These are phyloP conservation scores for Prunus dulcis DNA, from an alignment of 306 rosid genomes.

Conservation along the genomic window DNA sequence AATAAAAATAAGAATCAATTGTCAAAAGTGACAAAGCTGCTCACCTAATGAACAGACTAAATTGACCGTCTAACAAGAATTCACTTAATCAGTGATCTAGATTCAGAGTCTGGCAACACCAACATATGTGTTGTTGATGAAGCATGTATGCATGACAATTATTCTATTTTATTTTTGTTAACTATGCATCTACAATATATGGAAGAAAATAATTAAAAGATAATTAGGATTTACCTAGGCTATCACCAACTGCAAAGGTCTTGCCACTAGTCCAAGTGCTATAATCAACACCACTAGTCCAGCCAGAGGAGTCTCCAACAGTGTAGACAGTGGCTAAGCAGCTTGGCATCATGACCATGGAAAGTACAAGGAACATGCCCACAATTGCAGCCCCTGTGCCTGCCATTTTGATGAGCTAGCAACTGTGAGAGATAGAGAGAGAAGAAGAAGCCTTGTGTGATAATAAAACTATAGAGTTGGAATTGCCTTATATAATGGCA, in stretches of 20 bases:
- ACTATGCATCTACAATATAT: no score
- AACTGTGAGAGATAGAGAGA: neutral
- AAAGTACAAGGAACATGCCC: conserved; percentile 30
- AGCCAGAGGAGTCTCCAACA: conserved; percentile 76
- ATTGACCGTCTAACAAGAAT: neutral
- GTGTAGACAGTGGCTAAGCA: conserved; percentile 58
- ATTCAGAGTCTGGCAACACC: neutral
- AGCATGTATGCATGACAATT: neutral
- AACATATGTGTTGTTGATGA: neutral
- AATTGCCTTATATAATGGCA: conserved; percentile 39
- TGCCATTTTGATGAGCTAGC: conserved; percentile 42
- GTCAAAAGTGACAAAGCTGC: neutral
- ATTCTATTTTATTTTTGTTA: no score
- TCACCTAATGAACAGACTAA: no score
- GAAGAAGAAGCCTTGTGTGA: conserved; percentile 16
- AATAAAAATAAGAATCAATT: neutral
- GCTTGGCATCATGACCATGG: conserved; percentile 35
- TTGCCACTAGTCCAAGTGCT: conserved; percentile 68
- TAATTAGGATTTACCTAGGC: conserved; percentile 42
- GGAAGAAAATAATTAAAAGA: neutral
- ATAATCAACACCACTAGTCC: conserved; percentile 64
- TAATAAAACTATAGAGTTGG: conserved; percentile 12
- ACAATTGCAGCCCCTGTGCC: conserved; percentile 28
- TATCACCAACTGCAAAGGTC: conserved; percentile 68
- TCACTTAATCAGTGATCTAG: neutral